phyloP scores from a whole-genome alignment of 306 rosid genomes.

The Lupinus albus region DNA sequence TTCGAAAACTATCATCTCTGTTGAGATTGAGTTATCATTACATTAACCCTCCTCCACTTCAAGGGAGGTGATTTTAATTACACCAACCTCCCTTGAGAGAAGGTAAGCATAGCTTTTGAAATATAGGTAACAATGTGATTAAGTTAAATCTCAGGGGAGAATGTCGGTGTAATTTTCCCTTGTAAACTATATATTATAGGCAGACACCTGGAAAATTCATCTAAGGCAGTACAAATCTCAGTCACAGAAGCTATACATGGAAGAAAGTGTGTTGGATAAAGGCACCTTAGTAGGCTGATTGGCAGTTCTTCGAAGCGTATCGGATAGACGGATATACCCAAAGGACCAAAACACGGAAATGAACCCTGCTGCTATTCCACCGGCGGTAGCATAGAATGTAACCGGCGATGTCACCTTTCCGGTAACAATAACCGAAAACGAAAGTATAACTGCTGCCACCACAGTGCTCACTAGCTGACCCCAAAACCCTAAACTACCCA shows the following conservation, averaged over 20 bases:
- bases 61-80: too few relatives aligned
- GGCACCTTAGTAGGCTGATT: constrained; percentile 83
- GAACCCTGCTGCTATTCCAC: constrained; percentile 90
- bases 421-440: constrained; percentile 77
- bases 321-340: constrained; percentile 92
- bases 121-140: too few relatives aligned
- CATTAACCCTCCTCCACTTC: too few relatives aligned
- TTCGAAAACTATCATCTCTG: too few relatives aligned
- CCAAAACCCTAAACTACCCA: constrained; percentile 93
- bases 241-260: not conserved
- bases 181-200: not conserved
- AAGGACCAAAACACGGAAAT: constrained; percentile 96
- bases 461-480: constrained; percentile 87
- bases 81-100: too few relatives aligned
- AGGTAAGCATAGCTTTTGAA: too few relatives aligned
- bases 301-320: constrained; percentile 75
- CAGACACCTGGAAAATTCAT: not conserved
- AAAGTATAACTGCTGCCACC: constrained; percentile 89
- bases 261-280: not conserved
- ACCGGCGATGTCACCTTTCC: constrained; percentile 86
- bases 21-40: too few relatives aligned
- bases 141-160: too few relatives aligned
- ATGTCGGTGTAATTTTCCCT: too few relatives aligned
- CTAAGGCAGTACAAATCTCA: not conserved
- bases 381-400: constrained; percentile 90